phyloP scores from a whole-genome alignment of 768 basidiomycete genomes.

The Mycena crocata region DNA sequence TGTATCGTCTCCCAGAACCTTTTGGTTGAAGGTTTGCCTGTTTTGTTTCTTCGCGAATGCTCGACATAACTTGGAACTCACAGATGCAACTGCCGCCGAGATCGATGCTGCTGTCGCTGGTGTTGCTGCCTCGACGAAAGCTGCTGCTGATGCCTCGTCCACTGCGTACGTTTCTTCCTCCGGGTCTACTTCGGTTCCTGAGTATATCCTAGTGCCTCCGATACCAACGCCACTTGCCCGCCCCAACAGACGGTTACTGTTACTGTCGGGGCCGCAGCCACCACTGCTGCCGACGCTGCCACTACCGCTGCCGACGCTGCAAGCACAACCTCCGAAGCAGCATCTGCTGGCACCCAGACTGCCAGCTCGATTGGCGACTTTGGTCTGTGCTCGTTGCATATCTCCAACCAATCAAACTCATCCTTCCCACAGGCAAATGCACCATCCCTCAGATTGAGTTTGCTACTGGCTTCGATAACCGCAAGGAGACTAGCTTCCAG shows the following conservation, averaged over 20 bases:
- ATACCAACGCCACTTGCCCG: slow-evolving; percentile 20
- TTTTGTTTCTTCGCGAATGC: background rate
- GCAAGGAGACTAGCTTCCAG: slow-evolving; percentile 70
- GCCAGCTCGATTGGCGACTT: slow-evolving; percentile 54
- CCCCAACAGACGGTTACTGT: slow-evolving; percentile 54
- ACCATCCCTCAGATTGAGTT: slow-evolving; percentile 70
- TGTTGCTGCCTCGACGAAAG: slow-evolving; percentile 19
- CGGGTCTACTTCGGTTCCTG: background rate
- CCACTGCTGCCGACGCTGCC: slow-evolving; percentile 12
- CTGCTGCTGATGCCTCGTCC: slow-evolving; percentile 34
- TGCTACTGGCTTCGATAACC: slow-evolving; percentile 65
- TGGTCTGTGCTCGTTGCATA: slow-evolving; percentile 32
- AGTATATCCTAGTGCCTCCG: background rate
- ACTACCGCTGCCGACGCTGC: slow-evolving; percentile 18
- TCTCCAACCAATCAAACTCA: background rate
- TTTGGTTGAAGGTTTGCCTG: slow-evolving; percentile 42
- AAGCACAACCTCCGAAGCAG: slow-evolving; percentile 33
- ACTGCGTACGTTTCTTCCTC: slow-evolving; percentile 15
- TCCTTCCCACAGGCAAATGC: slow-evolving; percentile 49
- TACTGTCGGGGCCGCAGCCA: slow-evolving; percentile 15
- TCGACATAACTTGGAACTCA: background rate
- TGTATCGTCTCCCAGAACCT: slow-evolving; percentile 76
- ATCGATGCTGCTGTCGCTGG: slow-evolving; percentile 64
- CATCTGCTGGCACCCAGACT: slow-evolving; percentile 41
- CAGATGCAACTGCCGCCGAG: slow-evolving; percentile 65